Evolutionary conservation across 2,329 filamentous ascomycete genomes (phyloP).

Genomic region (Colletotrichum eremochloae): DNA sequence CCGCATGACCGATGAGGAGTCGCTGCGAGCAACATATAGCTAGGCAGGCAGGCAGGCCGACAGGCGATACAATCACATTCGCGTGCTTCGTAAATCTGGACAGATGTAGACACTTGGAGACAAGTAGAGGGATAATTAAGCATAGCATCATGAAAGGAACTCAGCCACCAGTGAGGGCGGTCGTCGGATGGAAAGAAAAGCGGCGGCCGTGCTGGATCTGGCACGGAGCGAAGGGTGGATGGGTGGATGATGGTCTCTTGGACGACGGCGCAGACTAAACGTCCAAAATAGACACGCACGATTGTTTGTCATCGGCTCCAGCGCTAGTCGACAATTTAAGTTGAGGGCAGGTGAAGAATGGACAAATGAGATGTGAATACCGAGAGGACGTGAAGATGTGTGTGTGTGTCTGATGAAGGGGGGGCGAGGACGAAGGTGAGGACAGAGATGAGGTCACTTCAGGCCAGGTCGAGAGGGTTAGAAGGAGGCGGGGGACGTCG

Average conservation of each 20-base stretch:
- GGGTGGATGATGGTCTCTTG: not conserved
- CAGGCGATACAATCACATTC: not conserved
- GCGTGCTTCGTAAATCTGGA: not conserved
- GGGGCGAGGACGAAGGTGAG: not conserved
- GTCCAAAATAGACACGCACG: constrained; percentile 12
- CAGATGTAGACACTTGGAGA: not conserved
- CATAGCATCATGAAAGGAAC: not conserved
- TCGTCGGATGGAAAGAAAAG: not conserved
- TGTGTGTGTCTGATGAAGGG: not conserved
- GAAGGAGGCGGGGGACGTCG: not conserved
- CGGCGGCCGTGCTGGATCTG: constrained; percentile 29
- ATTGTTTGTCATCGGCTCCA: not conserved
- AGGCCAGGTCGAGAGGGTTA: not conserved
- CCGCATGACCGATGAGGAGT: not conserved
- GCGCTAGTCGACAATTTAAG: constrained; percentile 20
- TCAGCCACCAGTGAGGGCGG: not conserved
- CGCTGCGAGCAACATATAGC: not conserved
- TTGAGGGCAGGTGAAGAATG: not conserved
- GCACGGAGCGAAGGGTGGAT: not conserved
- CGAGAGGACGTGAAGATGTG: not conserved
- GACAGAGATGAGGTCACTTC: not conserved
- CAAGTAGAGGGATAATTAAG: not conserved
- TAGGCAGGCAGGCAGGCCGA: not conserved
- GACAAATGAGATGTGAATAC: not conserved
- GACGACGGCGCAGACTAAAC: constrained; percentile 2